phyloP scores from a whole-genome alignment of 2,329 filamentous ascomycete genomes.

The Arthrobotrys iridis region DNA sequence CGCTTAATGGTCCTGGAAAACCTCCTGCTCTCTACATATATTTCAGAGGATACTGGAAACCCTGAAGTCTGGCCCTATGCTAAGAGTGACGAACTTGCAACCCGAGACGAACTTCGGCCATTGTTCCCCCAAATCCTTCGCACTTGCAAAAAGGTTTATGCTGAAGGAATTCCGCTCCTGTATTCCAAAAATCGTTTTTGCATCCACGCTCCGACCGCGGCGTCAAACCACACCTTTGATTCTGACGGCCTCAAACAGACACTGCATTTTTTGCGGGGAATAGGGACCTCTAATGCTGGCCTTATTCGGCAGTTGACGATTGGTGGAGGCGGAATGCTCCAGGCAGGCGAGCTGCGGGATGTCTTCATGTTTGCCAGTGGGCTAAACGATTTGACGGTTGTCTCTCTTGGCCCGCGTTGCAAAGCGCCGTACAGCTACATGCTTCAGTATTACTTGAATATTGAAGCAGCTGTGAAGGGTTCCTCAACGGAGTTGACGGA shows the following conservation, averaged over 20 bases:
- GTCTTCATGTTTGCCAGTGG: constrained; percentile 34
- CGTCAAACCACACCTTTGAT: constrained; percentile 2
- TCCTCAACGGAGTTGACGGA: constrained; percentile 36
- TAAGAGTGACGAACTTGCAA: constrained; percentile 13
- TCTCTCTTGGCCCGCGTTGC: constrained; percentile 50
- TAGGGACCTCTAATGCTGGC: constrained; percentile 34
- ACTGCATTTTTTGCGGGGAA: constrained; percentile 40
- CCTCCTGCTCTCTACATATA: constrained; percentile 26
- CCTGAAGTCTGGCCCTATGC: constrained; percentile 45
- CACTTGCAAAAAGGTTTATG: constrained; percentile 40
- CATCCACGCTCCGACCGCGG: constrained; percentile 16
- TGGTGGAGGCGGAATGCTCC: constrained; percentile 43
- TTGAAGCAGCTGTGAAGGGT: constrained; percentile 36
- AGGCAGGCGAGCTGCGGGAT: constrained; percentile 37
- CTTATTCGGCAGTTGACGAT: constrained; percentile 46
- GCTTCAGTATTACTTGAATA: constrained; percentile 53
- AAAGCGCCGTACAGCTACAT: constrained; percentile 52
- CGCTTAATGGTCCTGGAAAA: constrained; percentile 46
- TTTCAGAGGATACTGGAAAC: constrained; percentile 33
- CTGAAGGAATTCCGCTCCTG: constrained; percentile 30
- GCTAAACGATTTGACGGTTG: constrained; percentile 26
- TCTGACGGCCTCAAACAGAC: constrained; percentile 34
- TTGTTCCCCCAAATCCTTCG: constrained; percentile 42
- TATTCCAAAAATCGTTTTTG: constrained; percentile 50
- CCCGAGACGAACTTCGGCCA: constrained; percentile 3